Percentiles rank a stretch among this genome's conserved stretches.
These are phyloP conservation scores for Cyberlindnera bimundalis DNA, from an alignment of 805 yeast genomes.

Conservation along the genomic window DNA sequence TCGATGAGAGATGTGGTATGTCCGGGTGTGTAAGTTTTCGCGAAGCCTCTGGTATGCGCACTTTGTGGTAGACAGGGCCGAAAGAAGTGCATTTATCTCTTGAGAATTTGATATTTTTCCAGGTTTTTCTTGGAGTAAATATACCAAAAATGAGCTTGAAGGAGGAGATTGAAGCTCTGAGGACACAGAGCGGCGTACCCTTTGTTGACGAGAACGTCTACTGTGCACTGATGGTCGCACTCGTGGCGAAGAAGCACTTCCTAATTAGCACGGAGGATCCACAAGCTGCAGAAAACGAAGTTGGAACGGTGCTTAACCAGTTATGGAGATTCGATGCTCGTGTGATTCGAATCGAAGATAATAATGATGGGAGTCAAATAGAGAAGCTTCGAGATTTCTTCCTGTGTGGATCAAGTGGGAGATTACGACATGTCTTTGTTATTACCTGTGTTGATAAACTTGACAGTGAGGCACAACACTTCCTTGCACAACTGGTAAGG, in stretches of 20 bases:
- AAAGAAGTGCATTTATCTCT: too few relatives aligned
- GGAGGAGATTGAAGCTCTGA: background rate
- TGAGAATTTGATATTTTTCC: too few relatives aligned
- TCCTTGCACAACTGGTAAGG: conserved; percentile 7
- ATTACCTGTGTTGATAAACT: conserved; percentile 15
- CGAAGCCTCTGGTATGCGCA: too few relatives aligned
- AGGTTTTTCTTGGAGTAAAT: too few relatives aligned
- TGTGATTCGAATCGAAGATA: conserved; percentile 11
- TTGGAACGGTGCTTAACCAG: conserved; percentile 13
- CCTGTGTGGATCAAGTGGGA: background rate
- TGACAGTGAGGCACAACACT: conserved; percentile 3
- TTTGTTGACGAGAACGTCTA: conserved; percentile 16
- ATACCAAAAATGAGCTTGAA: background rate
- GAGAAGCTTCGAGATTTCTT: background rate
- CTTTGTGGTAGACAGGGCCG: too few relatives aligned
- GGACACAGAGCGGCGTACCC: background rate
- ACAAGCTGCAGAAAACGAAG: conserved; percentile 15
- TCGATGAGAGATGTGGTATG: too few relatives aligned
- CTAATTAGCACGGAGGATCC: conserved; percentile 25
- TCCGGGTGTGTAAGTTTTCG: too few relatives aligned
- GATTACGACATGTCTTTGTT: conserved; percentile 6
- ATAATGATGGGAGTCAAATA: background rate
- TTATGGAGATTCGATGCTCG: conserved; percentile 13
- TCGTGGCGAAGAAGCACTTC: conserved; percentile 28
- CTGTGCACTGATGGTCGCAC: conserved; percentile 15